Evolutionary conservation across 495 filamentous ascomycete species (phyloP), one percentile per base, ranked within the genome.

Genomic region (Aspergillus cavernicola): DNA sequence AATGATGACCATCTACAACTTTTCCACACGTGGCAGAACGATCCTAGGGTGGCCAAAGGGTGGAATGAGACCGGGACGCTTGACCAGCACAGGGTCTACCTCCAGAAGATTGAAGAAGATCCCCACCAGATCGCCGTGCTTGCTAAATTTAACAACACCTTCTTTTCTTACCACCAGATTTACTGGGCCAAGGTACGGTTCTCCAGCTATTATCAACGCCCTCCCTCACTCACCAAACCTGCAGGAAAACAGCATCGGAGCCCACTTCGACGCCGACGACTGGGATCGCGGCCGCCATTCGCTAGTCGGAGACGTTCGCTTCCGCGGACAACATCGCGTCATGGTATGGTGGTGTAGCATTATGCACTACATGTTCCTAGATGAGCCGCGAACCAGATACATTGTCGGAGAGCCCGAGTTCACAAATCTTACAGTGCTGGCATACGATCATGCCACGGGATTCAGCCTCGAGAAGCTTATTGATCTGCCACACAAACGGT

Each of bases 11-110:
- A 86, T 58, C 62, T 85, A 31, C 63, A 69, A 6, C 68, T 85
- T 15, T 86, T 86, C 68, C 77, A 87, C 64, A 71, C 55, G 19
- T 87, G 84, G 84, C 83, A 86, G 63, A 87, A 86, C 63, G 84
- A 87, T 60, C 83, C 84, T 22, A 80, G 84, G 28, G 84, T 87
- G 4, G 83, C 83, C 10, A 76, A 81, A 60, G 84, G 84, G 6
- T 87, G 84, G 84, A 83, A 85, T 51, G 79, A 83, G 67, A 82
- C 79, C 8, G 84, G 84, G 16, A 81, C 81, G 7, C 64, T 84
- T 12, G 81, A 84, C 9, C 74, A 86, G 60, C 84, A 86, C 59
- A 67, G 76, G 33, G 73, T 76, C 56, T 86, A 86, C 60, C 68
- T 86, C 26, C 68, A 71, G 8, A 67, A 69, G 44, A 67, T 78